A percentile compares a stretch with the other conserved stretches of the same genome.
phyloP scores from a whole-genome alignment of 305 asterid species.

The Fraxinus sp. region DNA sequence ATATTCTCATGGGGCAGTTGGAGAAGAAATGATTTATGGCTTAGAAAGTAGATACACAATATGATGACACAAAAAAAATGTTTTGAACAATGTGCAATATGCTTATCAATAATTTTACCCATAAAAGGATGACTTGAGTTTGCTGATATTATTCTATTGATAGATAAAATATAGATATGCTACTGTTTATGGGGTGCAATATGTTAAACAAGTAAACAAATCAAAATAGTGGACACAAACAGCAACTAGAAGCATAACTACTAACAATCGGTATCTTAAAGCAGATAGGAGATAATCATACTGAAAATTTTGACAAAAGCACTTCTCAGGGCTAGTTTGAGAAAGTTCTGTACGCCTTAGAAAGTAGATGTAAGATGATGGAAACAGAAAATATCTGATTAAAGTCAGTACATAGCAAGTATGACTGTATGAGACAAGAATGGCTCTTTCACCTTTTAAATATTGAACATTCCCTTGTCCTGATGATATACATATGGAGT shows the following conservation, averaged over 20 bases:
- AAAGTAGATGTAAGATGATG: neutral
- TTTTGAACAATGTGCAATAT: neutral
- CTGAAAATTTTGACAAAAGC: neutral
- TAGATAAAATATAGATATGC: neutral
- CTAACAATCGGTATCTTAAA: neutral
- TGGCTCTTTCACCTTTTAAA: neutral
- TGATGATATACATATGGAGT: neutral
- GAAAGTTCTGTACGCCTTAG: neutral
- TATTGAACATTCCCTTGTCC: neutral
- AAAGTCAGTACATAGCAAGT: neutral
- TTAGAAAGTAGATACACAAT: neutral
- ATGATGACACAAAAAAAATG: neutral
- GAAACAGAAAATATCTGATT: neutral
- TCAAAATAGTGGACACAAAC: neutral
- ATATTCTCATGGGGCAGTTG: neutral
- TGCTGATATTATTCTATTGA: neutral
- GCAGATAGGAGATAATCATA: neutral
- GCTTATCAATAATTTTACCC: neutral
- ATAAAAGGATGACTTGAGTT: neutral
- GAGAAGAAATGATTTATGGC: neutral
- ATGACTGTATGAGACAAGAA: neutral
- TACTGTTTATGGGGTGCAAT: neutral
- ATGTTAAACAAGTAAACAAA: neutral
- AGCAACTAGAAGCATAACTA: neutral
- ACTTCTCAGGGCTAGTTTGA: neutral